These are phyloP conservation scores for Serendipita sp. DNA, from an alignment of 768 basidiomycete species.

Conservation along the genomic window DNA sequence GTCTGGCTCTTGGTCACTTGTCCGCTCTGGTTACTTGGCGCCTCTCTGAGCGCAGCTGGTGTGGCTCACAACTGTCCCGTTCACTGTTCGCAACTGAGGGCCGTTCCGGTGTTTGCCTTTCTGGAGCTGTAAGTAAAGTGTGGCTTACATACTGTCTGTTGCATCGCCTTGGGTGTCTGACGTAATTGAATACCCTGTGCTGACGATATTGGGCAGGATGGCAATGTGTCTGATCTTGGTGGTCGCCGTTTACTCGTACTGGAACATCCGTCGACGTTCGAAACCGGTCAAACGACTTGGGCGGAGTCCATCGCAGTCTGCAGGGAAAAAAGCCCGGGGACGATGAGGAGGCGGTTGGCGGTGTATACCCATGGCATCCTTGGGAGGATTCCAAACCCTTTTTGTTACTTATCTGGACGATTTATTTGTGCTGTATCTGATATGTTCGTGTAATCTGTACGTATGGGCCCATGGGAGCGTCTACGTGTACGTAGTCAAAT, in stretches of 20 bases:
- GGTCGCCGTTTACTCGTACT: background rate
- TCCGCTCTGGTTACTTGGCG: background rate
- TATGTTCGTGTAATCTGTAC: too few relatives aligned
- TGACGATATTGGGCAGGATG: background rate
- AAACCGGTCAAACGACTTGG: background rate
- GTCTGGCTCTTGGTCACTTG: background rate
- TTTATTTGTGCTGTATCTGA: too few relatives aligned
- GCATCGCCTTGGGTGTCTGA: too few relatives aligned
- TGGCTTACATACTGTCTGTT: background rate
- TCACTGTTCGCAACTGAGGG: background rate
- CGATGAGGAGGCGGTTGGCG: too few relatives aligned
- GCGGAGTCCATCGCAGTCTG: background rate
- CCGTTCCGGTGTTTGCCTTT: background rate
- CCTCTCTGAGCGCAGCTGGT: background rate
- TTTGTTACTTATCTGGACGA: too few relatives aligned
- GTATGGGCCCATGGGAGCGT: too few relatives aligned
- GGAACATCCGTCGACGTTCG: background rate
- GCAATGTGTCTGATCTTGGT: background rate
- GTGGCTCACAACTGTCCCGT: background rate
- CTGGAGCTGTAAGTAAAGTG: background rate
- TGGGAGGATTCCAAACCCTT: too few relatives aligned
- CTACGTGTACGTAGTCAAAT: too few relatives aligned
- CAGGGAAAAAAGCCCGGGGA: too few relatives aligned
- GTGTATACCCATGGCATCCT: too few relatives aligned
- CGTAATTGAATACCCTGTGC: too few relatives aligned